Conservation (phyloP, 805 yeast genomes). For the Metschnikowia hibisci region DNA sequence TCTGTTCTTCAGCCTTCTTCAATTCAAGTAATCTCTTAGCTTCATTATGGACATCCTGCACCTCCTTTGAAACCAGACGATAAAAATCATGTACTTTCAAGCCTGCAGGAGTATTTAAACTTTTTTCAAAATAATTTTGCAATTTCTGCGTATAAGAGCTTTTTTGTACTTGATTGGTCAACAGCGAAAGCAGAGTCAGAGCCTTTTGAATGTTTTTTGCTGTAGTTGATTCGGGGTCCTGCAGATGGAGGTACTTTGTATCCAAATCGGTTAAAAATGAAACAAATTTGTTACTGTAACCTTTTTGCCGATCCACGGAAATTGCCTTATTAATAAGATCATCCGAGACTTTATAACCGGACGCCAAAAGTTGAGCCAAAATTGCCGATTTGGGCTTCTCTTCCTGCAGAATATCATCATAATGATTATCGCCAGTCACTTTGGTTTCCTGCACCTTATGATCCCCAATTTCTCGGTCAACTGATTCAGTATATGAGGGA, state of each 20-base stretch:
- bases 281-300: constrained; percentile 54
- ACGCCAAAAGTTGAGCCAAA: constrained; percentile 68
- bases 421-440: constrained; percentile 27
- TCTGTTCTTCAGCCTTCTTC: constrained; percentile 24
- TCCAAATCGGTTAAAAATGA: constrained; percentile 54
- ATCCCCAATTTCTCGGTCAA: constrained; percentile 14
- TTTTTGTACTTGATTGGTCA: constrained; percentile 31
- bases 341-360: constrained; percentile 71
- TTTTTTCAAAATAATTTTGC: constrained; percentile 45
- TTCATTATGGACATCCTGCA: constrained; percentile 63
- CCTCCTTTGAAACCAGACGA: constrained; percentile 51
- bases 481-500: constrained; percentile 17
- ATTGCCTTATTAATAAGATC: constrained; percentile 56
- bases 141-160: constrained; percentile 33
- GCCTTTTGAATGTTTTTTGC: constrained; percentile 30
- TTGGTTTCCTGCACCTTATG: constrained; percentile 21
- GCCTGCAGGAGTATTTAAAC: constrained; percentile 49
- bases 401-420: constrained; percentile 63
- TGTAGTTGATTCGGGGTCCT: constrained; percentile 46
- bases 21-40: constrained; percentile 67
- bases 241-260: constrained; percentile 53
- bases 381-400: constrained; percentile 73
- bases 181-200: constrained; percentile 29
- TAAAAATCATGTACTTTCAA: constrained; percentile 60
- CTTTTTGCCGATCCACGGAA: constrained; percentile 61